Conservation (phyloP, 2,329 filamentous ascomycete species). For the Exophiala bonariae region DNA sequence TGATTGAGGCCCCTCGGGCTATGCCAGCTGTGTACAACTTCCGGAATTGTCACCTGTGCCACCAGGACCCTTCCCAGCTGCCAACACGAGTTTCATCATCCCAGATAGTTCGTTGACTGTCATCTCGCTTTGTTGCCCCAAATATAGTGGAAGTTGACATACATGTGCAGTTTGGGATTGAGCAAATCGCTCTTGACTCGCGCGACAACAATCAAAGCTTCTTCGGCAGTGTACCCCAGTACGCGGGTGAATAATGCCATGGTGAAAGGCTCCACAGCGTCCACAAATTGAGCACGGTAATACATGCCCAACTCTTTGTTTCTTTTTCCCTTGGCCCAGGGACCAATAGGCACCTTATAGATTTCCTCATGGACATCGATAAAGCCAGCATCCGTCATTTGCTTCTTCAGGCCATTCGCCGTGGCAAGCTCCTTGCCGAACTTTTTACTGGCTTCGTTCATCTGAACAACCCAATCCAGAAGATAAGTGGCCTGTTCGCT, state of each 20-base stretch:
- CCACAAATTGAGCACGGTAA: constrained; percentile 31
- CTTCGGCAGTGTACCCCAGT: constrained; percentile 33
- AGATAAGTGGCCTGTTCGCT: not conserved
- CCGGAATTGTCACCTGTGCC: too few relatives aligned
- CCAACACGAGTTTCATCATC: too few relatives aligned
- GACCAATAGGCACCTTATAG: constrained; percentile 29
- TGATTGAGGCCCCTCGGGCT: too few relatives aligned
- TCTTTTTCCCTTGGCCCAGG: constrained; percentile 31
- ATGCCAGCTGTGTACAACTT: too few relatives aligned
- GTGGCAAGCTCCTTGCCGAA: not conserved
- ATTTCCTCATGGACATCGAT: constrained; percentile 29
- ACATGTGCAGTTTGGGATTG: constrained; percentile 13
- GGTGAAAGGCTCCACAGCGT: constrained; percentile 37
- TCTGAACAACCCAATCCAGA: not conserved
- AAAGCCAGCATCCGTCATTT: constrained; percentile 30
- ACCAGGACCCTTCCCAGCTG: too few relatives aligned
- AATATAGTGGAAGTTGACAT: constrained; percentile 13
- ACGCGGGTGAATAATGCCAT: constrained; percentile 39
- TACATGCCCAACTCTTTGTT: constrained; percentile 34
- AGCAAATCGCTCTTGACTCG: constrained; percentile 9
- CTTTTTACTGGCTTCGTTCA: not conserved
- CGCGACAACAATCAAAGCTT: constrained; percentile 20
- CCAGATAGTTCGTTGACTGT: not conserved
- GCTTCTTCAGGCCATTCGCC: constrained; percentile 17
- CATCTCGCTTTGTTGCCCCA: constrained; percentile 10